Evolutionary conservation across 2,329 filamentous ascomycete genomes (phyloP).

Genomic region (Talaromyces islandicus): DNA sequence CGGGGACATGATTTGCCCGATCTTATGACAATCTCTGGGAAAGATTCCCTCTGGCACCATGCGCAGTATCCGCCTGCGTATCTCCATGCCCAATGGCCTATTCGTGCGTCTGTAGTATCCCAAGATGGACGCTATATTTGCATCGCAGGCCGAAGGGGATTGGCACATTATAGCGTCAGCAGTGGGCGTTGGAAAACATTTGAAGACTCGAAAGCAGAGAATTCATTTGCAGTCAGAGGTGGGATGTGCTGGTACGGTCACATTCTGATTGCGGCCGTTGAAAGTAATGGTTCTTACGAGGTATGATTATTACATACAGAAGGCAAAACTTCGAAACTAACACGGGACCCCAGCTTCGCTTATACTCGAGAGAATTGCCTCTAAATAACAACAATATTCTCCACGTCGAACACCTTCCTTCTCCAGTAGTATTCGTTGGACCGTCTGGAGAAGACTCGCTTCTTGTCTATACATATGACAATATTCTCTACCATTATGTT

Average conservation of each 20-base stretch:
- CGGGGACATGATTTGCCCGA: constrained; percentile 88
- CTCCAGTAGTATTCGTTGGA: constrained; percentile 83
- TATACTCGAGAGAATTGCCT: constrained; percentile 81
- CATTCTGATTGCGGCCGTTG: constrained; percentile 87
- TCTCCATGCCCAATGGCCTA: constrained; percentile 87
- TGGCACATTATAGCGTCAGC: constrained; percentile 92
- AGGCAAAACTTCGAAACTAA: constrained; percentile 10
- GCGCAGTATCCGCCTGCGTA: constrained; percentile 80
- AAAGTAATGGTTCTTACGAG: constrained; percentile 74
- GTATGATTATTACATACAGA: constrained; percentile 27
- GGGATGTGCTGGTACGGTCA: constrained; percentile 99
- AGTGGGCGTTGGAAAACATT: constrained; percentile 97
- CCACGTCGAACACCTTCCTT: constrained; percentile 69
- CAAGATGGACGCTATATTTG: constrained; percentile 90
- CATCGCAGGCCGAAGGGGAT: constrained; percentile 83
- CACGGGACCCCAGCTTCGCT: constrained; percentile 56
- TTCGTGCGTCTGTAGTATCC: constrained; percentile 79
- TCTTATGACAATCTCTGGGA: constrained; percentile 83
- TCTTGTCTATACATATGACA: constrained; percentile 95
- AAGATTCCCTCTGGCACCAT: constrained; percentile 92
- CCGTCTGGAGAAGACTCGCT: constrained; percentile 90
- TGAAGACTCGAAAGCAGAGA: constrained; percentile 70
- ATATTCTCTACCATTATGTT: constrained; percentile 89
- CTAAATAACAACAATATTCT: constrained; percentile 69
- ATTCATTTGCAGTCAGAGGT: constrained; percentile 84